These are phyloP conservation scores for Bremia lactucae DNA, from an alignment of 352 stramenopile genomes.

Conservation along the genomic window DNA sequence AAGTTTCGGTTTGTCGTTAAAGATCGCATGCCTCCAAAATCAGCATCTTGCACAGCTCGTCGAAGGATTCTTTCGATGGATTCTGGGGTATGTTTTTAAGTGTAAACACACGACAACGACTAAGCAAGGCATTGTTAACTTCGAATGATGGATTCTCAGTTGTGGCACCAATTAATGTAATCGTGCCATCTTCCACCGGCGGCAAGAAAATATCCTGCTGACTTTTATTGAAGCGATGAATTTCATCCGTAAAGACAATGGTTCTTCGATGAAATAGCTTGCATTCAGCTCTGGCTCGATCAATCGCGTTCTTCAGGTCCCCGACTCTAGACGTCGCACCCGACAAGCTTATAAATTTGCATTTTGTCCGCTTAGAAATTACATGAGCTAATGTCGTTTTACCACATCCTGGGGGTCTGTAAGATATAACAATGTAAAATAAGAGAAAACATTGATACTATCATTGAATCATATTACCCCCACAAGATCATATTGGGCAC, in stretches of 20 bases:
- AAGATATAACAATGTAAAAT: not conserved
- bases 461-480: constrained; percentile 33
- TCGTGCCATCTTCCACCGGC: constrained; percentile 67
- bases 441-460: not conserved
- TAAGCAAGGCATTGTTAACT: constrained; percentile 78
- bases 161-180: constrained; percentile 83
- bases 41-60: constrained; percentile 37
- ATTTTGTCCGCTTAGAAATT: constrained; percentile 50
- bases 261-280: constrained; percentile 55
- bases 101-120: constrained; percentile 68
- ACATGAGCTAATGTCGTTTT: constrained; percentile 81
- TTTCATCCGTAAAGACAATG: constrained; percentile 84
- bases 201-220: constrained; percentile 85
- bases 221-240: constrained; percentile 85
- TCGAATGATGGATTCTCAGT: constrained; percentile 86
- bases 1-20: constrained; percentile 9
- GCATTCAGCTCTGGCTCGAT: constrained; percentile 51
- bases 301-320: constrained; percentile 68
- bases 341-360: constrained; percentile 66
- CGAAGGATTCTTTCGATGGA: constrained; percentile 57
- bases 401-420: constrained; percentile 69
- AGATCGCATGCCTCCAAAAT: constrained; percentile 21
- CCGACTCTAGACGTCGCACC: constrained; percentile 56
- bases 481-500: constrained; percentile 83
- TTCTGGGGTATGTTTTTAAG: constrained; percentile 50